Percentiles rank a stretch among this genome's conserved stretches.
Evolutionary conservation across 768 basidiomycete species (phyloP).

Genomic region (Podaxis sp.): DNA sequence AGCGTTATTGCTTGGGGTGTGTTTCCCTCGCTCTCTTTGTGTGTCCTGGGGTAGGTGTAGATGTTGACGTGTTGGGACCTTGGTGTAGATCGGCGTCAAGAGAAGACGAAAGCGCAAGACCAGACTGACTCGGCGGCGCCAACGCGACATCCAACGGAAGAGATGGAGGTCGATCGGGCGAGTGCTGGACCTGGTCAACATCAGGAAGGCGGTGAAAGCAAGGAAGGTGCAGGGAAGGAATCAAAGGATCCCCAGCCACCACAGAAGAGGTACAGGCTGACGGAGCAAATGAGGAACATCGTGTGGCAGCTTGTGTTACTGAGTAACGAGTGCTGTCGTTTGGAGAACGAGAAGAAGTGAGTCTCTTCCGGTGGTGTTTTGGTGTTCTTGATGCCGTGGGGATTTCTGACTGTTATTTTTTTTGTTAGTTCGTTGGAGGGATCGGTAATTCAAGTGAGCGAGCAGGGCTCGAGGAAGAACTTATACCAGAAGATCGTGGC

Average conservation of each 20-base stretch:
- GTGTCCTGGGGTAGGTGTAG: slow-evolving; percentile 42
- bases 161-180: slow-evolving; percentile 22
- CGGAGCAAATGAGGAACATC: slow-evolving; percentile 72
- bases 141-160: slow-evolving; percentile 42
- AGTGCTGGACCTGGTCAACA: slow-evolving; percentile 16
- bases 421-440: slow-evolving; percentile 51
- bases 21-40: slow-evolving; percentile 15
- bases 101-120: background rate
- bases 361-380: slow-evolving; percentile 17
- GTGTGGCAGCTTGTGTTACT: slow-evolving; percentile 80
- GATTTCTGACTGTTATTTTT: background rate
- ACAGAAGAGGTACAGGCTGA: slow-evolving; percentile 71
- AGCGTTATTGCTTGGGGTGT: slow-evolving; percentile 65
- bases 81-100: slow-evolving; percentile 4
- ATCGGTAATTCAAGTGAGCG: slow-evolving; percentile 67
- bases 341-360: slow-evolving; percentile 45
- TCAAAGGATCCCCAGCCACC: slow-evolving; percentile 53
- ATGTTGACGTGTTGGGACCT: slow-evolving; percentile 18
- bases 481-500: slow-evolving; percentile 84
- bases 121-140: slow-evolving; percentile 31
- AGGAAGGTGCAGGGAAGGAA: slow-evolving; percentile 26
- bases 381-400: background rate
- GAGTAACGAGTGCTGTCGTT: slow-evolving; percentile 77
- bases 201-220: slow-evolving; percentile 17
- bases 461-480: slow-evolving; percentile 74